Evolutionary conservation across 441 rosid species (phyloP).

Genomic region (Pelargonium citronellum): DNA sequence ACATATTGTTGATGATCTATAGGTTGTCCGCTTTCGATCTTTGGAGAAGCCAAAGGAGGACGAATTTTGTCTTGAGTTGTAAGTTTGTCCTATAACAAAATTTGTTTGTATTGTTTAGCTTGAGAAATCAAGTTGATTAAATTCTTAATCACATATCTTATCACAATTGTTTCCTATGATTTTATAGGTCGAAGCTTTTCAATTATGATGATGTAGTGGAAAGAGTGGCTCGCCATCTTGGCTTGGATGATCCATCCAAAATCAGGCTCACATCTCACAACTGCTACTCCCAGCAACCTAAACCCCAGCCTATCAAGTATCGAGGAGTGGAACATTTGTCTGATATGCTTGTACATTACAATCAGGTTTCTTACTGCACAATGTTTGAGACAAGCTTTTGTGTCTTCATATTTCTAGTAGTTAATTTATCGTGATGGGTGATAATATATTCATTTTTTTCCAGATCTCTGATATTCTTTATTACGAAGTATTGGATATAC

Average conservation of each 20-base stretch:
- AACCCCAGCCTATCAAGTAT: conserved; percentile 71
- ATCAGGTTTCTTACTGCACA: conserved; percentile 43
- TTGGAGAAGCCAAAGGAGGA: conserved; percentile 75
- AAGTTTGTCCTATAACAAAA: conserved; percentile 28
- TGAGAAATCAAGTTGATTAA: neutral
- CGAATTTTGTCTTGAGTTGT: conserved; percentile 63
- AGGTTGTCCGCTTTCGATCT: conserved; percentile 66
- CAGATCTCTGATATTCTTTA: conserved; percentile 68
- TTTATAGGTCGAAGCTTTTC: conserved; percentile 56
- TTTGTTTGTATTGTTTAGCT: neutral
- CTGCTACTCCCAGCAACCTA: conserved; percentile 75
- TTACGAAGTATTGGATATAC: conserved; percentile 69
- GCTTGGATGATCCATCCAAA: conserved; percentile 65
- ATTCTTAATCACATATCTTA: neutral
- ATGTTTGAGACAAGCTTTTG: conserved; percentile 18
- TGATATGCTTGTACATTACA: conserved; percentile 69
- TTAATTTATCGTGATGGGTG: conserved; percentile 15
- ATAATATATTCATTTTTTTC: conserved; percentile 12
- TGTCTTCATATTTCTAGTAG: neutral
- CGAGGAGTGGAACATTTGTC: conserved; percentile 58
- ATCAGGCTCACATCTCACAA: conserved; percentile 70
- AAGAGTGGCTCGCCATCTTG: conserved; percentile 50
- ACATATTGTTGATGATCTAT: conserved; percentile 10
- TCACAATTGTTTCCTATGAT: conserved; percentile 13
- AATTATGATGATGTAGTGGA: conserved; percentile 72